These are phyloP conservation scores for Hippophae gyantsensis DNA, from an alignment of 306 rosid genomes.

Conservation along the genomic window DNA sequence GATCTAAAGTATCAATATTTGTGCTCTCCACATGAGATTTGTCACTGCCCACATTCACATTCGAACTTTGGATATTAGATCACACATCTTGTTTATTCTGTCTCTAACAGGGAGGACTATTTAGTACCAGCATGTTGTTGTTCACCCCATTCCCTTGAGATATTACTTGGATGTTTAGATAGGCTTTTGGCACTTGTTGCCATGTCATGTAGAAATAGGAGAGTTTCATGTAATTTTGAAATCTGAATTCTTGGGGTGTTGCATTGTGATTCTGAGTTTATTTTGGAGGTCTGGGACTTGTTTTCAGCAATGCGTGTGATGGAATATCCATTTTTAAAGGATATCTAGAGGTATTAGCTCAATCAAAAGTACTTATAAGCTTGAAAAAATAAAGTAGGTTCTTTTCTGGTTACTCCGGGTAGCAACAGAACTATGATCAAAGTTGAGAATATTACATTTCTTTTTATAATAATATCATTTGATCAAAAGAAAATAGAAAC, in stretches of 20 bases:
- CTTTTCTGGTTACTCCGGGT: no score
- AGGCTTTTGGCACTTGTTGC: slow-evolving; percentile 22
- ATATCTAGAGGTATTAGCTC: no score
- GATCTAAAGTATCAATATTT: slow-evolving; percentile 6
- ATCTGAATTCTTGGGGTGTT: slow-evolving; percentile 17
- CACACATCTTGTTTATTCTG: slow-evolving; percentile 22
- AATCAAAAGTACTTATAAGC: no score
- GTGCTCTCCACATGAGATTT: slow-evolving; percentile 12
- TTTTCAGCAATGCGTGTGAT: neutral
- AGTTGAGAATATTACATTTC: no score
- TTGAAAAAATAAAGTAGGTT: no score
- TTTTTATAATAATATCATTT: no score
- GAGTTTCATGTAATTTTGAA: slow-evolving; percentile 41
- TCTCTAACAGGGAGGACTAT: slow-evolving; percentile 31
- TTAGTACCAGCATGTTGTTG: slow-evolving; percentile 21
- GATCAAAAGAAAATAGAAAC: no score
- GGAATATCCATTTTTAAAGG: no score
- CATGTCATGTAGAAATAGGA: slow-evolving; percentile 32
- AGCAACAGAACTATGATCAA: no score
- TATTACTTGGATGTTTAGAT: slow-evolving; percentile 33
- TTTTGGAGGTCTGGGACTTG: slow-evolving; percentile 7
- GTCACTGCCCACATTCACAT: slow-evolving; percentile 29
- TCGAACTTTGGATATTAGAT: slow-evolving; percentile 18
- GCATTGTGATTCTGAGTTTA: slow-evolving; percentile 27
- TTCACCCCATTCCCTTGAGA: slow-evolving; percentile 15